Evolutionary conservation across 371 early-diverging fungal genomes (phyloP).

Genomic region (Rhizomucor pusillus): DNA sequence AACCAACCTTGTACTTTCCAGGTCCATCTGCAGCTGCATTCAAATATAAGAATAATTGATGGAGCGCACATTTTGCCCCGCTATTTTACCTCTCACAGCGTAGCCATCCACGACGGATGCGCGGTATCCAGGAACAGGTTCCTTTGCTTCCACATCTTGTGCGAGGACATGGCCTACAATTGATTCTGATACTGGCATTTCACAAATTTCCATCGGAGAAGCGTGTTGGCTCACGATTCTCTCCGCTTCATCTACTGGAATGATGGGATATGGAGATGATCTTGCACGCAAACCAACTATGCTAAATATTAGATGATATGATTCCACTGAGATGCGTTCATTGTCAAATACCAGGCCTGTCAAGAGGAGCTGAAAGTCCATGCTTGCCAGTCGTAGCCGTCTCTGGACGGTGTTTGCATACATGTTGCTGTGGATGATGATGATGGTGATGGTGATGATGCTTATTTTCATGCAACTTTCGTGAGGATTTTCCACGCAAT

Average conservation of each 20-base stretch:
- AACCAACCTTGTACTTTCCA: constrained; percentile 71
- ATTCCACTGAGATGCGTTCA: not conserved
- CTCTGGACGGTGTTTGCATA: constrained; percentile 32
- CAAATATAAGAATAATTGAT: too few relatives aligned
- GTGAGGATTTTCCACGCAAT: constrained; percentile 5
- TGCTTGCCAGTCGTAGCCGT: constrained; percentile 9
- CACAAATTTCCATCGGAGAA: constrained; percentile 24
- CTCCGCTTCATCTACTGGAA: constrained; percentile 71
- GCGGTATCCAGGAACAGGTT: constrained; percentile 82
- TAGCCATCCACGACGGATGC: constrained; percentile 94
- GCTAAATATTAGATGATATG: not conserved
- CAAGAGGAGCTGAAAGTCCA: constrained; percentile 14
- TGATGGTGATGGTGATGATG: constrained; percentile 5
- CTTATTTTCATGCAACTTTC: not conserved
- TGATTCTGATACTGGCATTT: constrained; percentile 42
- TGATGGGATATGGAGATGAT: constrained; percentile 79
- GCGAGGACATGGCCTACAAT: constrained; percentile 72
- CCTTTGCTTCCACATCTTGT: constrained; percentile 67
- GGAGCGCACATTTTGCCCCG: too few relatives aligned
- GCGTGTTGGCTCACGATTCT: constrained; percentile 47
- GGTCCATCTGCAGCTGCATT: constrained; percentile 71
- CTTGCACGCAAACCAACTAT: constrained; percentile 69
- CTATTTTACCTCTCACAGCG: constrained; percentile 80
- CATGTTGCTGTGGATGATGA: constrained; percentile 23
- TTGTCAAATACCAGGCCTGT: constrained; percentile 41